Base-by-base conservation (phyloP, 140 eudicot species). In the Erigeron philadelphicus region DNA sequence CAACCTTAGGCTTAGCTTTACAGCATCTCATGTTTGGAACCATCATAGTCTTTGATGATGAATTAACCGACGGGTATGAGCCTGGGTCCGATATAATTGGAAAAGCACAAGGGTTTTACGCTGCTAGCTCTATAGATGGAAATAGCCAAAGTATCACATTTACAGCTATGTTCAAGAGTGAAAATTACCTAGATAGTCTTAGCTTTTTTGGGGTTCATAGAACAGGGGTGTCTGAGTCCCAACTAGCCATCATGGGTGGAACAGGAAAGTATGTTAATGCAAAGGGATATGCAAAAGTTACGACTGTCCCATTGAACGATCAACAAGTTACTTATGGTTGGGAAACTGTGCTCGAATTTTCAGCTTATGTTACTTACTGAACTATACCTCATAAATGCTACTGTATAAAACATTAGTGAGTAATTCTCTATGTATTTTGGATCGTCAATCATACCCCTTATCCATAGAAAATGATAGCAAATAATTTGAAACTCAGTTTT, bases 201-300 rank as follows among this genome's bases (percentile, higher is more conserved):
- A 81, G 81, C 72, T 79, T 90, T 58, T 85, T 90, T 61, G 97
- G 97, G 21, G 95, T 90, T 49, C 95, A 85, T 41, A 80, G 90
- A 61, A 78, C 84, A 2, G 88, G 85, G 8, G 87, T 80, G 47
- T 82, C 95, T 1, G 88, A 90, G 79, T 90, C 97, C 13, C 87
- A 83, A 57, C 61, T 90, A 53, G 95, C 88, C 5, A 72, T 90
- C 15, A 87, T 90, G 95, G 97, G 97, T 6, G 97, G 97, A 5
- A 90, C 95, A 0, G 95, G 97, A 49, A 87, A 87, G 88, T 87
- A 81, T 67, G 85, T 83, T 45, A 84, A 90, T 73, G 97, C 97
- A 0, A 90, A 90, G 82, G 97, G 97, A 11, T 75, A 73, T 72
- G 95, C 95, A 11, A 75, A 72, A 9, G 78, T 83, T 15, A 84